These are phyloP conservation scores for Kandelia obovata DNA, from an alignment of 345 rosid species.

Conservation along the genomic window DNA sequence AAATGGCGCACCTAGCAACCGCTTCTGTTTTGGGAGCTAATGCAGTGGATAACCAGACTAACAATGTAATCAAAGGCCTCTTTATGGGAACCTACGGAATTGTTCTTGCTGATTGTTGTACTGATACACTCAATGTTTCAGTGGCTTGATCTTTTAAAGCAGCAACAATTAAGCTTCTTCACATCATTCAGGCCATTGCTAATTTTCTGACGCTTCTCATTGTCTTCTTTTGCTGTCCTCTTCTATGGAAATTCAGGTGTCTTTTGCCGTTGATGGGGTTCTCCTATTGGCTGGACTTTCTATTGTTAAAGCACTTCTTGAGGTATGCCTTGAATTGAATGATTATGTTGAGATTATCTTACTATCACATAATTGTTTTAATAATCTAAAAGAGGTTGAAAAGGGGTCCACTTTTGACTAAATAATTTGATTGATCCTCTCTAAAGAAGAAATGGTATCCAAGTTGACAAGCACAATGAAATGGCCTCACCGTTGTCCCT, in stretches of 20 bases:
- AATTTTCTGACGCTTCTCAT: neutral
- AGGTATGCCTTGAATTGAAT: slow-evolving; percentile 36
- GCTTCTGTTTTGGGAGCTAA: too few relatives aligned
- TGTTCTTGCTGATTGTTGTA: too few relatives aligned
- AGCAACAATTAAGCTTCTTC: neutral
- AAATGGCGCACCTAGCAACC: too few relatives aligned
- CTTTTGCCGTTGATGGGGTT: slow-evolving; percentile 81
- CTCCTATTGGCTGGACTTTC: slow-evolving; percentile 66
- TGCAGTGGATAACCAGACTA: too few relatives aligned
- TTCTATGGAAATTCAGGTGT: slow-evolving; percentile 41
- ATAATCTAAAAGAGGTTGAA: neutral
- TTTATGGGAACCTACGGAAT: too few relatives aligned
- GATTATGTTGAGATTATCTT: neutral
- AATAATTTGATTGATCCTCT: neutral
- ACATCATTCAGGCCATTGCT: neutral
- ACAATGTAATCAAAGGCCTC: too few relatives aligned
- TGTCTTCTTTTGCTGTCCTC: neutral
- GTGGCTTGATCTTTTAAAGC: too few relatives aligned
- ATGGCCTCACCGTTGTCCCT: neutral
- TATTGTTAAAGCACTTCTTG: slow-evolving; percentile 61
- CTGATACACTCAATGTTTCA: too few relatives aligned
- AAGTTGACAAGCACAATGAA: neutral
- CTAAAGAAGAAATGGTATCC: neutral
- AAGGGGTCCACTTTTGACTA: neutral
- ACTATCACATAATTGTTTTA: neutral